Percentiles rank a stretch among this genome's conserved stretches.
Conservation (phyloP, 202 grass and related monocot genomes). For the Elaeis oleifera region DNA sequence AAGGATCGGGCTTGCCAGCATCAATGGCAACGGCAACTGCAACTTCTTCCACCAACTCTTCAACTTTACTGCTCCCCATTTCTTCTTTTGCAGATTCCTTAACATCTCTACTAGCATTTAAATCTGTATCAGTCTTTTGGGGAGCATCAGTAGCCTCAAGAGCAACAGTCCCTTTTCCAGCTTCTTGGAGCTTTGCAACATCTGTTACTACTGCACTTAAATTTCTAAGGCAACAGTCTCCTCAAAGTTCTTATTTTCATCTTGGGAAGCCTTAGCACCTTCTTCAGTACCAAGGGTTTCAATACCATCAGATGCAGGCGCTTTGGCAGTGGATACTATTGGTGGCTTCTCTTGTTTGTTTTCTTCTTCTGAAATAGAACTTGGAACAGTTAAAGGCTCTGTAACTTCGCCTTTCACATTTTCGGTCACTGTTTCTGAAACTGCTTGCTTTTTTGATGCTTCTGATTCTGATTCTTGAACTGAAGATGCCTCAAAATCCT, state of each 20-base stretch:
- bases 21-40: not conserved
- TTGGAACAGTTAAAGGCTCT: no score
- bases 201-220: not conserved
- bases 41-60: constrained; percentile 6
- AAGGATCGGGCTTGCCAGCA: constrained; percentile 2
- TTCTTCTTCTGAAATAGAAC: not conserved
- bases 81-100: not conserved
- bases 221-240: not conserved
- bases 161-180: not conserved
- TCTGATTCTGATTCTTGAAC: not conserved
- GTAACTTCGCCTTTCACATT: no score
- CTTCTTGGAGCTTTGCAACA: not conserved
- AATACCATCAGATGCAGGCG: no score
- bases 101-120: no score
- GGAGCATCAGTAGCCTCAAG: not conserved
- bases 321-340: not conserved
- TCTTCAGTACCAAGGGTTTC: not conserved
- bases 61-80: not conserved
- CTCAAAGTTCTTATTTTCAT: not conserved
- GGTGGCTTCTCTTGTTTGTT: not conserved
- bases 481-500: not conserved
- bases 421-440: no score
- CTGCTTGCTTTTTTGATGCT: no score
- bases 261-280: not conserved
- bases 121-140: no score